These are phyloP conservation scores for Pichia manshurica DNA, from an alignment of 805 yeast species.

Conservation along the genomic window DNA sequence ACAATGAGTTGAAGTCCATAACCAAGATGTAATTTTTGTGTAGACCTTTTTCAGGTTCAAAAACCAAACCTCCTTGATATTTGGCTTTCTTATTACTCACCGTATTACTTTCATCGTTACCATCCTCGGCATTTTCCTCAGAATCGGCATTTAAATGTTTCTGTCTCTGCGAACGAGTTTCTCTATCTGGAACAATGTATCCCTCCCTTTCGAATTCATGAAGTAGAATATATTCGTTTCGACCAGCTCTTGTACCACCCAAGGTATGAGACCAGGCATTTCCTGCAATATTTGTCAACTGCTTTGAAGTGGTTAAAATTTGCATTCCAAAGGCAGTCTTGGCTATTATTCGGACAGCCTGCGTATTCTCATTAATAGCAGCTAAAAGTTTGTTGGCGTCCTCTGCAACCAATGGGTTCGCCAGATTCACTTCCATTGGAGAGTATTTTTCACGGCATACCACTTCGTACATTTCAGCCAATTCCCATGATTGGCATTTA, in stretches of 20 bases:
- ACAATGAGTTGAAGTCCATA: constrained; percentile 96
- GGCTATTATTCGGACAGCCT: constrained; percentile 64
- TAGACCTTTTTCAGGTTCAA: constrained; percentile 93
- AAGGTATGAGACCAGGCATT: constrained; percentile 95
- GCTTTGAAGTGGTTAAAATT: constrained; percentile 82
- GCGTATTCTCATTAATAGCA: constrained; percentile 64
- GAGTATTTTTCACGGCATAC: constrained; percentile 60
- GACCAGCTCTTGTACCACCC: constrained; percentile 91
- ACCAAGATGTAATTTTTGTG: constrained; percentile 85
- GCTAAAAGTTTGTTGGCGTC: constrained; percentile 63
- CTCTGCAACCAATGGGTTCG: constrained; percentile 56
- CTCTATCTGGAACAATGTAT: constrained; percentile 76
- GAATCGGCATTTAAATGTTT: constrained; percentile 9
- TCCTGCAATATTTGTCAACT: constrained; percentile 89
- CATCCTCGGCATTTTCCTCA: constrained; percentile 27
- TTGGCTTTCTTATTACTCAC: constrained; percentile 38
- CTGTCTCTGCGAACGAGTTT: constrained; percentile 33
- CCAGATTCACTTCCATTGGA: constrained; percentile 68
- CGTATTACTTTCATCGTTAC: constrained; percentile 40
- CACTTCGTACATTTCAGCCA: constrained; percentile 83
- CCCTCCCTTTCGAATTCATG: constrained; percentile 84
- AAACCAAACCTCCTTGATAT: constrained; percentile 59
- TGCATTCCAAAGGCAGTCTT: constrained; percentile 79
- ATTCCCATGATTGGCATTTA: constrained; percentile 92
- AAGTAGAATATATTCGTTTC: constrained; percentile 86